Percentiles rank a stretch among this genome's conserved stretches.
phyloP scores from a whole-genome alignment of 768 basidiomycete genomes.

The Pisolithus orientalis region DNA sequence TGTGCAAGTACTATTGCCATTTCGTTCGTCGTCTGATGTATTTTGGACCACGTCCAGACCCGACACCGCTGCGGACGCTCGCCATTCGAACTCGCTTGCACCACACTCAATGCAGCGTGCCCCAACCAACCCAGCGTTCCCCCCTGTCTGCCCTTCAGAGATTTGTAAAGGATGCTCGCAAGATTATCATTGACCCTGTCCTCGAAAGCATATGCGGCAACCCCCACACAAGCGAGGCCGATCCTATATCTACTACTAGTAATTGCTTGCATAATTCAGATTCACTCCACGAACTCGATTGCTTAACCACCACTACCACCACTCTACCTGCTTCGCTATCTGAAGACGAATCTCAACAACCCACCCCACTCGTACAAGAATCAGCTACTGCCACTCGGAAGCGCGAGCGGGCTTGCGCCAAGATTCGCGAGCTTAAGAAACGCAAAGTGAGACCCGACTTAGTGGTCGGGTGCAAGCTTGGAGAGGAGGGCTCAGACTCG shows the following conservation, averaged over 20 bases:
- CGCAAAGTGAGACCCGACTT: slow-evolving; percentile 35
- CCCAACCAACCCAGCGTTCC: slow-evolving; percentile 35
- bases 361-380: slow-evolving; percentile 11
- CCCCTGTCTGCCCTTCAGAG: slow-evolving; percentile 50
- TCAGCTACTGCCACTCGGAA: slow-evolving; percentile 15
- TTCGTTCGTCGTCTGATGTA: background rate
- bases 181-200: slow-evolving; percentile 44
- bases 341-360: slow-evolving; percentile 19
- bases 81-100: slow-evolving; percentile 33
- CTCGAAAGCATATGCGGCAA: slow-evolving; percentile 18
- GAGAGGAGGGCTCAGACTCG: slow-evolving; percentile 27
- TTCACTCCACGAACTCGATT: slow-evolving; percentile 19
- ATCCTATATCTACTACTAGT: slow-evolving; percentile 21
- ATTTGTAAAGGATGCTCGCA: slow-evolving; percentile 48
- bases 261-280: slow-evolving; percentile 18
- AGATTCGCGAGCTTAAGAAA: slow-evolving; percentile 52
- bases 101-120: slow-evolving; percentile 33
- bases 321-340: slow-evolving; percentile 23
- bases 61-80: slow-evolving; percentile 45
- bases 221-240: slow-evolving; percentile 12
- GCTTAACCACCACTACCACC: slow-evolving; percentile 1
- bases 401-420: slow-evolving; percentile 42
- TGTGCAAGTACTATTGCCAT: background rate
- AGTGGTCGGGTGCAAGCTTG: slow-evolving; percentile 27
- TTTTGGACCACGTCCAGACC: slow-evolving; percentile 34